Conservation (phyloP, 768 basidiomycete genomes). For the Phylloporus sp. region DNA sequence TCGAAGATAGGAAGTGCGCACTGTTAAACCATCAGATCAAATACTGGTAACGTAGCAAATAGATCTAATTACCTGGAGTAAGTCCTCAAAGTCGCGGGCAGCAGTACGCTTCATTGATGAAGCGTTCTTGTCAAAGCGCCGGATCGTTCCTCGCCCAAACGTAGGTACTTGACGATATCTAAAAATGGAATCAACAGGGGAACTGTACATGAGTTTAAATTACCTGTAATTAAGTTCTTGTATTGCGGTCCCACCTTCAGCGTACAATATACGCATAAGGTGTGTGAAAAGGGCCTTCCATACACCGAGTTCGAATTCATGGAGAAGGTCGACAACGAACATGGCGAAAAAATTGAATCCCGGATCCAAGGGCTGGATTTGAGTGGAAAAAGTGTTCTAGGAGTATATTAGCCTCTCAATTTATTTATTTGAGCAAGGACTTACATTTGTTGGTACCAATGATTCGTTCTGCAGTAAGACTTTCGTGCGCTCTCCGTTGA, state of each 20-base stretch:
- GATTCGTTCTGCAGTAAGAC: no score
- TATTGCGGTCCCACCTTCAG: conserved; percentile 2
- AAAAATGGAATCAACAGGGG: background rate
- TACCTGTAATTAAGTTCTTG: conserved; percentile 25
- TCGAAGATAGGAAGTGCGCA: conserved; percentile 13
- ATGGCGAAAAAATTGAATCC: conserved; percentile 19
- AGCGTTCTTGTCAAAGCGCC: conserved; percentile 29
- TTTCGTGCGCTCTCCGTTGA: no score
- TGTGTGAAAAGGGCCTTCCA: conserved; percentile 25
- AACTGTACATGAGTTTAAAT: background rate
- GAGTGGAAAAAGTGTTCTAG: no score
- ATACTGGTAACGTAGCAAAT: no score
- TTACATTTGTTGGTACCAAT: background rate
- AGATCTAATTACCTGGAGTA: conserved; percentile 26
- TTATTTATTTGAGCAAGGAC: background rate
- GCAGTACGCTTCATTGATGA: conserved; percentile 33
- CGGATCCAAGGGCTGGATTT: no score
- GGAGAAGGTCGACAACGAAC: conserved; percentile 18
- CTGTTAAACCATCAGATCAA: conserved; percentile 1
- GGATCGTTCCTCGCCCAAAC: conserved; percentile 33
- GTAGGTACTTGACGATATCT: conserved; percentile 31
- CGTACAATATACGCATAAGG: conserved; percentile 19
- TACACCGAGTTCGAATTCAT: conserved; percentile 23
- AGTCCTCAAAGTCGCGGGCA: conserved; percentile 37
- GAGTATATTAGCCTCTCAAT: no score